Evolutionary conservation across 2,329 filamentous ascomycete species (phyloP), one percentile per base, ranked within the genome.

Genomic region (Arthrobotrys musiformis): DNA sequence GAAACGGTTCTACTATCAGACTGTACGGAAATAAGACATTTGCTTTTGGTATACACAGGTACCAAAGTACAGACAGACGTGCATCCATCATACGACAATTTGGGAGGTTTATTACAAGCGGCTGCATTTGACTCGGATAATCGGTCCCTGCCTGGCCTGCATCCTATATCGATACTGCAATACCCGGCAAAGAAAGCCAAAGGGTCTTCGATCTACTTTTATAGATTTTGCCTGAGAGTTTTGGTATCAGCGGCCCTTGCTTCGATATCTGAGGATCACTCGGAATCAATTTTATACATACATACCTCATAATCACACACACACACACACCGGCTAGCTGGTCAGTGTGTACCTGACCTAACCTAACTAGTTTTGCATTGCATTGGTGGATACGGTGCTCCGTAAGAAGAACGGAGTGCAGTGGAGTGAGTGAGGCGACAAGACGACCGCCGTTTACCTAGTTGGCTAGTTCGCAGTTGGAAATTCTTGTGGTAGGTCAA

Each of bases 161-260:
- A n/a, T n/a, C n/a, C n/a, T 37, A 72, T 63, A 74, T 67, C 70
- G 62, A 44, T 67, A 62, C 62, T 62, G 40, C 28, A 67, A 67
- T 40, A 74, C 61, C 44, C 28, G 19, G n/a, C 61, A 61, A n/a
- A n/a, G n/a, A n/a, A n/a, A n/a, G 42, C 28, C 58, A 44, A 48
- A 26, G 40, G 44, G 42, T 22, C n/a, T 17, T 52, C 46, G 68
- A 52, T 24, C 60, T 46, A 54, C 30, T 37, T 1, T 48, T 35
- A 5, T 5, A 42, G n/a, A 42, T 42, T 68, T 62, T 44, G 54
- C 19, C 37, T 67, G 62, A 67, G 61, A 61, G 62, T 56, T 56
- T 74, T 44, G 70, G 66, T 40, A 37, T 26, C 54, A 26, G 11
- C 33, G 17, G 54, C 54, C 54, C 54, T 58, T 58, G 54, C 54